These are phyloP conservation scores for Quercus glauca DNA, from an alignment of 306 rosid species.

Conservation along the genomic window DNA sequence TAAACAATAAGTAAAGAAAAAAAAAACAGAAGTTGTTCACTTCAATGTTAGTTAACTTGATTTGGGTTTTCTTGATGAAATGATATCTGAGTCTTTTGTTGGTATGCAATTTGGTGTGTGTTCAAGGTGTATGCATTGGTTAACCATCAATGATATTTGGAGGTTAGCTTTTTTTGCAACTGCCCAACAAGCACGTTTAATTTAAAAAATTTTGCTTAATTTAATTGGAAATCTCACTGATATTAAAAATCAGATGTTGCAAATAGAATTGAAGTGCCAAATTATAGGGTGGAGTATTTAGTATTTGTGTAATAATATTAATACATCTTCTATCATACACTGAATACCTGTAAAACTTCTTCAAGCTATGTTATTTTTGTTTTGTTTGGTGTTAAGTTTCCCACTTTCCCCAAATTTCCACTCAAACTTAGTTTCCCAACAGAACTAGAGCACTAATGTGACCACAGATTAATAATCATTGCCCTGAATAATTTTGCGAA, in stretches of 20 bases:
- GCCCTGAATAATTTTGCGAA: not conserved
- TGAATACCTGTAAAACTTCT: not conserved
- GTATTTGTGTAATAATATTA: not conserved
- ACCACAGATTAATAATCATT: not conserved
- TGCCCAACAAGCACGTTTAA: not conserved
- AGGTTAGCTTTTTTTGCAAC: not conserved
- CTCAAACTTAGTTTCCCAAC: not conserved
- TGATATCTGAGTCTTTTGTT: not conserved
- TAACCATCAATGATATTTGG: not conserved
- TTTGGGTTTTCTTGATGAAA: not conserved
- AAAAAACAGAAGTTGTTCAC: not conserved
- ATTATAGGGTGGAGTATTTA: not conserved
- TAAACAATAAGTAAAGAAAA: not conserved
- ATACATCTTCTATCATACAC: too few relatives aligned
- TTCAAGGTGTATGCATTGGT: not conserved
- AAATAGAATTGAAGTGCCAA: not conserved
- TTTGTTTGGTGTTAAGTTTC: not conserved
- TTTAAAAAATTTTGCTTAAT: not conserved
- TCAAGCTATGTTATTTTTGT: not conserved
- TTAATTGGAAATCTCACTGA: not conserved
- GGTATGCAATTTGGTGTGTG: not conserved
- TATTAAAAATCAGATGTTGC: not conserved
- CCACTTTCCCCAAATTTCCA: not conserved
- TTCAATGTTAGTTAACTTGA: not conserved
- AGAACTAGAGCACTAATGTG: not conserved